Evolutionary conservation across 169 alveolate species (phyloP).

Genomic region (Amoebophrya sp.): DNA sequence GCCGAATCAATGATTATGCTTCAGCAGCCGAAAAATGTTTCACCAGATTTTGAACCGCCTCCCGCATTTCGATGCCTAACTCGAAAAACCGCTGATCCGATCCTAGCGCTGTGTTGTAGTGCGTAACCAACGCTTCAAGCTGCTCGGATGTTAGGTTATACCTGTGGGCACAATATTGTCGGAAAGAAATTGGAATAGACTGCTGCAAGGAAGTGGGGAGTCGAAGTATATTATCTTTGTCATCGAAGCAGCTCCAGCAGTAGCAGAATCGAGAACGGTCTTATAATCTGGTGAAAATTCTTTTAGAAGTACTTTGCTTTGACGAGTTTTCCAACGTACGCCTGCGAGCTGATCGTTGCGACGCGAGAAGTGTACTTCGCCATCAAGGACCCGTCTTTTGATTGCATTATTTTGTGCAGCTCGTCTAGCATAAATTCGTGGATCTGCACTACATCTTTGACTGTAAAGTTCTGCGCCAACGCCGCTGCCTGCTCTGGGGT

Average conservation of each 20-base stretch:
- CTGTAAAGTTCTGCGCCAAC: background rate
- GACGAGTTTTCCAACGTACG: background rate
- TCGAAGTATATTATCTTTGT: background rate
- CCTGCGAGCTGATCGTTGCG: background rate
- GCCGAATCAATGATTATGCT: no score
- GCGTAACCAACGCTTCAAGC: background rate
- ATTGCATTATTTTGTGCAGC: background rate
- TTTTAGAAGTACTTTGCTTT: background rate
- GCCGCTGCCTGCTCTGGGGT: background rate
- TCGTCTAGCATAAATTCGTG: conserved; percentile 13
- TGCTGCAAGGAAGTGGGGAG: no score
- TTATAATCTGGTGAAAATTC: no score
- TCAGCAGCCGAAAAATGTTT: no score
- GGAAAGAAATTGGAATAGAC: background rate
- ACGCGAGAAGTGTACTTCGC: background rate
- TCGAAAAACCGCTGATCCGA: background rate
- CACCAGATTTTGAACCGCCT: background rate
- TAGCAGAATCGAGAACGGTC: no score
- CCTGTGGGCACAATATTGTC: background rate
- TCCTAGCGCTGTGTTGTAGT: background rate
- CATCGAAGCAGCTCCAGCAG: background rate
- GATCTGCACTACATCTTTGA: background rate
- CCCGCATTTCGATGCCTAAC: conserved; percentile 16
- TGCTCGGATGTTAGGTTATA: background rate
- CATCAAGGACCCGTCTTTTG: no score